Evolutionary conservation across 768 basidiomycete species (phyloP).

Genomic region (Hebeloma cylindrosporum): DNA sequence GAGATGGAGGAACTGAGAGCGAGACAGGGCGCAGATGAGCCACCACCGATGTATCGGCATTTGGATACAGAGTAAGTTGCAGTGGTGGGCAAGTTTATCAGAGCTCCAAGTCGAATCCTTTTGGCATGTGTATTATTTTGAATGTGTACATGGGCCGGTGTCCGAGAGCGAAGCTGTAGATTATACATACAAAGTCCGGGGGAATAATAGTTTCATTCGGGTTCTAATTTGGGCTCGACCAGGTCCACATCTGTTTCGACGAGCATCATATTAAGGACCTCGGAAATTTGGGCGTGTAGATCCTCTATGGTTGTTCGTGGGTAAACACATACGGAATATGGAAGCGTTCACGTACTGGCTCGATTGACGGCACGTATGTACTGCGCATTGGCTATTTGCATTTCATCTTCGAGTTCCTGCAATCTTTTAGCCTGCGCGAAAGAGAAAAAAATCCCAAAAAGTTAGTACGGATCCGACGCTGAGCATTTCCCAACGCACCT

Average conservation of each 20-base stretch:
- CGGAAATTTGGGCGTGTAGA: slow-evolving; percentile 60
- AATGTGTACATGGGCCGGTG: too few species aligned
- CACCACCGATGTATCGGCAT: too few species aligned
- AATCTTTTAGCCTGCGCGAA: slow-evolving; percentile 60
- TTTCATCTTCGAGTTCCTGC: slow-evolving; percentile 64
- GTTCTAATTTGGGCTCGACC: neutral
- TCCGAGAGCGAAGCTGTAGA: too few species aligned
- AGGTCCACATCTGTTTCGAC: slow-evolving; percentile 44
- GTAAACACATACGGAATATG: neutral
- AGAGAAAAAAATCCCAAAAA: neutral
- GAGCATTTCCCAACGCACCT: slow-evolving; percentile 41
- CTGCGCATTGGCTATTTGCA: slow-evolving; percentile 71
- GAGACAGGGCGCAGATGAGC: too few species aligned
- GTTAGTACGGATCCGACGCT: neutral
- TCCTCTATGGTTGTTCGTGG: slow-evolving; percentile 41
- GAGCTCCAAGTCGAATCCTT: too few species aligned
- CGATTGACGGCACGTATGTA: slow-evolving; percentile 71
- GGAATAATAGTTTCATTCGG: neutral
- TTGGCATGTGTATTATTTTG: too few species aligned
- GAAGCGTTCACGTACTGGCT: slow-evolving; percentile 58
- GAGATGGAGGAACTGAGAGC: too few species aligned
- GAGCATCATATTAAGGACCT: slow-evolving; percentile 57
- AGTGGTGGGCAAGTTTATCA: too few species aligned
- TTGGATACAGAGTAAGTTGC: too few species aligned
- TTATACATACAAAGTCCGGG: too few species aligned